Conservation (phyloP, 139 green algal species). For the Chlorella sorokiniana region DNA sequence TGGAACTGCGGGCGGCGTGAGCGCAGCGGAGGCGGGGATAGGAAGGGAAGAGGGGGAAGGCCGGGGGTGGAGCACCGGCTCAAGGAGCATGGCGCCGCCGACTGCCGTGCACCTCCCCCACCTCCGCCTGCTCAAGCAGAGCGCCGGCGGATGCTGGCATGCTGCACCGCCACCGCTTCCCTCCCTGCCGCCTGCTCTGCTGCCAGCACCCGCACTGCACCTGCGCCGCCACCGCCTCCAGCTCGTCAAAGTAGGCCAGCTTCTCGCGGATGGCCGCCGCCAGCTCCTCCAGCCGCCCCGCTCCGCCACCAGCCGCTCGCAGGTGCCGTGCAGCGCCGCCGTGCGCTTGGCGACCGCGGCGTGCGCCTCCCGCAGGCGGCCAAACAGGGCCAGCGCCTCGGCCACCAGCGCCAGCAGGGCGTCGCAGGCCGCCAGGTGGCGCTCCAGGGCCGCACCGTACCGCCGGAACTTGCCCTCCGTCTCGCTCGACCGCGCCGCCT, state of each 20-base stretch:
- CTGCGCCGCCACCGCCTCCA: conserved; percentile 81
- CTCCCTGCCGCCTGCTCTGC: background rate
- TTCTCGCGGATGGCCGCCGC: conserved; percentile 74
- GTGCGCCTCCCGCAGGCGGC: conserved; percentile 68
- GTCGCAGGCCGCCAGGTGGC: conserved; percentile 69
- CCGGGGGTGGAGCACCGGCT: background rate
- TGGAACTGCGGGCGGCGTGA: conserved; percentile 65
- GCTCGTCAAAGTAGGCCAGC: conserved; percentile 93
- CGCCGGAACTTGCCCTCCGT: conserved; percentile 88
- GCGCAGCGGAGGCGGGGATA: no score
- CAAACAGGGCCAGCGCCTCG: conserved; percentile 66
- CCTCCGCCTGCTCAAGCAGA: no score
- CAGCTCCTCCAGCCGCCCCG: conserved; percentile 60
- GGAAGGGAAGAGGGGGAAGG: background rate
- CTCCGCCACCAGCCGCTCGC: conserved; percentile 78
- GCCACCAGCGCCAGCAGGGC: conserved; percentile 50
- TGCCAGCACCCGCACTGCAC: background rate
- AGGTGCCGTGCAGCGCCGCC: conserved; percentile 59
- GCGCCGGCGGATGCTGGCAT: no score
- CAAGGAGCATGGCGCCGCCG: no score
- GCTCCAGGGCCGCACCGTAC: conserved; percentile 66
- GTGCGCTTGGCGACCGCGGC: conserved; percentile 61
- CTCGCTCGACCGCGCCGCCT: conserved; percentile 74
- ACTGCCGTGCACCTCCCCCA: no score
- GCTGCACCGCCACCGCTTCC: no score